Base-by-base conservation (phyloP, 768 basidiomycete species). In the Boletus sp. region DNA sequence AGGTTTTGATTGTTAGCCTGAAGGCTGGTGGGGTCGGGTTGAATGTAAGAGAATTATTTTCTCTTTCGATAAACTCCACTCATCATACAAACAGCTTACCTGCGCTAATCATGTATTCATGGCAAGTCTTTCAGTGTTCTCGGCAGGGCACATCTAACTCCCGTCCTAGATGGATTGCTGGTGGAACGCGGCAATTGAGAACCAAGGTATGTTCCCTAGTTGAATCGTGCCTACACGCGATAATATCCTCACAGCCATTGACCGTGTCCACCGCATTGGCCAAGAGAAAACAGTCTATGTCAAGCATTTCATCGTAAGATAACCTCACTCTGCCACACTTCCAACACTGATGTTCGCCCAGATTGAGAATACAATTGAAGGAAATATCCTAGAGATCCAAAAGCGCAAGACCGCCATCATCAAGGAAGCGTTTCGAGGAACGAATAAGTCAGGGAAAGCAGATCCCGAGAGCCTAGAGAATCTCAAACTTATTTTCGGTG, bases 11-110 rank as follows among this genome's bases (percentile, higher is more conserved):
- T 42, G 74, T 93, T 43, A 90, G 88, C 64, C 69, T 93, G 68
- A 93, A 91, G 68, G 95, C 95, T 5, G 95, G 94, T 27, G 95
- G 95, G 25, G 92, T 94, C 23, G 95, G 94, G 0, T 67, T 96
- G 52, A 94, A 95, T 67, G 84, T 92, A 64, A 62, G 82, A 68
- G 23, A 17, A 32, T 39, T 19, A 13, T 32, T 51, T 32, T 39
- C 7, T 39, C 7, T 37, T 53, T 39, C 5, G 23, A 25, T 23
- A n/a, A 52, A 19, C 42, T 32, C 33, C 35, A 37, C 56, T 49
- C 21, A 53, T 47, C 46, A 19, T 35, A 7, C 38, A 37, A 42
- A 59, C 48, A 87, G 87, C 71, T 92, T 51, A 91, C 91, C 25
- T 80, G 77, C 13, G 91, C 91, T 7, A 90, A 93, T 64, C 78